Evolutionary conservation across 495 filamentous ascomycete genomes (phyloP).

Genomic region (Neurospora africana): DNA sequence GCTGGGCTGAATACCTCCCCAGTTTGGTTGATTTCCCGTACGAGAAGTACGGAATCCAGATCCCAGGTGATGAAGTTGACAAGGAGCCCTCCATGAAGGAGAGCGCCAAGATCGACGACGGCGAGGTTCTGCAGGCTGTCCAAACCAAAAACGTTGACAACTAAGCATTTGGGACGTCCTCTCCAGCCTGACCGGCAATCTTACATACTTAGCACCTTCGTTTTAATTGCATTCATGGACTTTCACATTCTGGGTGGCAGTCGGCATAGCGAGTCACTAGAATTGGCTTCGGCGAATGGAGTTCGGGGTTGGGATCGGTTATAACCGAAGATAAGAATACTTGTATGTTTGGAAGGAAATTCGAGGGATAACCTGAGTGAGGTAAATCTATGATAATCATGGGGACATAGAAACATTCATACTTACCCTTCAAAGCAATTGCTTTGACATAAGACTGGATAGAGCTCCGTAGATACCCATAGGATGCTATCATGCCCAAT

Average conservation of each 20-base stretch:
- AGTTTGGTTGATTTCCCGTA: conserved; percentile 66
- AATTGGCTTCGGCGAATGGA: not conserved
- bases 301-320: not conserved
- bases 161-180: not conserved
- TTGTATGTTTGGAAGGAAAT: too few relatives aligned
- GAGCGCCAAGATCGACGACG: conserved; percentile 6
- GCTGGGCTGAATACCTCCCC: conserved; percentile 54
- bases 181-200: too few relatives aligned
- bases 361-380: too few relatives aligned
- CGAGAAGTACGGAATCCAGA: conserved; percentile 54
- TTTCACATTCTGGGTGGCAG: not conserved
- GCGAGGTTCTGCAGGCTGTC: conserved; percentile 10
- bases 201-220: not conserved
- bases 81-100: conserved; percentile 25
- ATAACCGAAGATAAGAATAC: too few relatives aligned
- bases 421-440: not conserved
- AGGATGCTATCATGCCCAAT: not conserved
- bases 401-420: not conserved
- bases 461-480: not conserved
- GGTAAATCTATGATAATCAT: too few relatives aligned
- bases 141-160: not conserved
- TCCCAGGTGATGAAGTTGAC: conserved; percentile 30
- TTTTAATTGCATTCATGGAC: not conserved
- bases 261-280: not conserved
- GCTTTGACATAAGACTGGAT: not conserved